Evolutionary conservation across 2,329 filamentous ascomycete genomes (phyloP).

Genomic region (Purpureocillium takamizusanense): DNA sequence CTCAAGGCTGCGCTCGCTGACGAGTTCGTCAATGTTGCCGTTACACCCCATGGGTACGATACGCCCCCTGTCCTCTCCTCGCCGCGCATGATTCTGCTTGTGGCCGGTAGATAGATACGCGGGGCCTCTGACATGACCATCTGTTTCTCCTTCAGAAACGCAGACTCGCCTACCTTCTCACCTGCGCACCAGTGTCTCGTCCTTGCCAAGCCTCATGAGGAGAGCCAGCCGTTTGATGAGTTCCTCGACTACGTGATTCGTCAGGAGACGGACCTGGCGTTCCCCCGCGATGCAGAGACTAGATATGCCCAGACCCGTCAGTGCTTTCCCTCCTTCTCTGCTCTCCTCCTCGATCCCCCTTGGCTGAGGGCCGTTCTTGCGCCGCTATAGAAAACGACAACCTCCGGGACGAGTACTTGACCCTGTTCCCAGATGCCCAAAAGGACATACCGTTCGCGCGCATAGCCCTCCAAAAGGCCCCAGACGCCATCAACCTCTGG

Average conservation of each 20-base stretch:
- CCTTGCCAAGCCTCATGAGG: conserved; percentile 67
- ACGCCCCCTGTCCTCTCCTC: too few species aligned
- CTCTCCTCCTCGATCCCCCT: neutral
- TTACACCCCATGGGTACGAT: conserved; percentile 68
- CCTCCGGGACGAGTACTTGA: conserved; percentile 60
- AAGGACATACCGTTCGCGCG: conserved; percentile 61
- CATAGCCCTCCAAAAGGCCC: conserved; percentile 54
- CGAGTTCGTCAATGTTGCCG: conserved; percentile 61
- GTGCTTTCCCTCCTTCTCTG: conserved; percentile 12
- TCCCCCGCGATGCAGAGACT: conserved; percentile 34
- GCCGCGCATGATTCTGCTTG: too few species aligned
- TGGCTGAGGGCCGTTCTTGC: too few species aligned
- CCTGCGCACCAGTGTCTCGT: conserved; percentile 22
- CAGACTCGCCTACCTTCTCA: conserved; percentile 23
- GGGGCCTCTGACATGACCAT: neutral
- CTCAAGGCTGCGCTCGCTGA: conserved; percentile 45
- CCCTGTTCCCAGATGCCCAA: conserved; percentile 55
- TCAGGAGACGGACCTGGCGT: conserved; percentile 40
- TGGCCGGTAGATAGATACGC: too few species aligned
- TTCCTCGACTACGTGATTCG: conserved; percentile 53
- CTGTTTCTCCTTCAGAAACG: conserved; percentile 19
- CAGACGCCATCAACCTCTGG: conserved; percentile 78
- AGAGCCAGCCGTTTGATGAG: conserved; percentile 48
- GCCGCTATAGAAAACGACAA: conserved; percentile 65
- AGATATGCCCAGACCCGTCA: conserved; percentile 69